Evolutionary conservation across 169 alveolate species (phyloP).

Genomic region (Neospora caninum): DNA sequence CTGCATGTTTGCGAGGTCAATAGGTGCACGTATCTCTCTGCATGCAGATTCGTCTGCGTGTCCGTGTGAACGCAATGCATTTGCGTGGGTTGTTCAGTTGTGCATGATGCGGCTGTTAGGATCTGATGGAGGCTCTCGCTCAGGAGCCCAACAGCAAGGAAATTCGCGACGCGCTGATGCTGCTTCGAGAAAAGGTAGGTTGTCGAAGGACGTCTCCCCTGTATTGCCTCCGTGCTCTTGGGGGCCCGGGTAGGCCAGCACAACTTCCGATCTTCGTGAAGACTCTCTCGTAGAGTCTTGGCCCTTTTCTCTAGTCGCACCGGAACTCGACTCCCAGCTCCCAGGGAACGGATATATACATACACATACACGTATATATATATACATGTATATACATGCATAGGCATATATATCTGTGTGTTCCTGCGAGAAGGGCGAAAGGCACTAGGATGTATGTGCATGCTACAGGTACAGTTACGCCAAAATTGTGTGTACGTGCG

Average conservation of each 20-base stretch:
- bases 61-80: neutral
- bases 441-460: no score
- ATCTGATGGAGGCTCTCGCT: constrained; percentile 7
- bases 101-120: neutral
- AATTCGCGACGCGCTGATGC: constrained; percentile 26
- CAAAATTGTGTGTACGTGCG: no score
- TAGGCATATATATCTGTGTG: no score
- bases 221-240: neutral
- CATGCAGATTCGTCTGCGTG: neutral
- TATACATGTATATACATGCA: no score
- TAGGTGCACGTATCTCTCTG: neutral
- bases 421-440: no score
- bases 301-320: neutral
- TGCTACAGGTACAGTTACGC: no score
- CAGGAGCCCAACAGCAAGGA: constrained; percentile 12
- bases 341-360: no score
- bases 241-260: neutral
- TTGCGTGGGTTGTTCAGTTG: no score
- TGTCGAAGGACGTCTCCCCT: neutral
- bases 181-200: constrained; percentile 27
- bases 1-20: no score
- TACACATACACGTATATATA: no score
- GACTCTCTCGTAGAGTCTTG: neutral
- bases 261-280: neutral
- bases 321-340: neutral